Percentiles rank a stretch among this genome's conserved stretches.
Conservation (phyloP, 2,329 filamentous ascomycete species). For the Dactylonectria macrodidyma region DNA sequence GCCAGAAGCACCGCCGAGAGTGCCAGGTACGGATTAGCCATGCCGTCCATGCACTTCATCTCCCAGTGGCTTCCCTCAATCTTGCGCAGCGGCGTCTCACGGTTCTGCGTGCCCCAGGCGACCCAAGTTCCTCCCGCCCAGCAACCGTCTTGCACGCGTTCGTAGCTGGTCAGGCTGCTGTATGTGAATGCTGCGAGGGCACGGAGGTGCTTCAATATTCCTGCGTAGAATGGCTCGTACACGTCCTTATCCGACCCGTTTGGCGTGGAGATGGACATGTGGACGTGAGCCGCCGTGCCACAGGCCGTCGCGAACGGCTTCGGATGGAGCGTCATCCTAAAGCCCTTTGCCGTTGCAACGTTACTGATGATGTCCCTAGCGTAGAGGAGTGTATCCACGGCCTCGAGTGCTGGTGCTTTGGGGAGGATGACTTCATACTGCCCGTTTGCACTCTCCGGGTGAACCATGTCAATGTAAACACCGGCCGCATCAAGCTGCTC, state of each 20-base stretch:
- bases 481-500: slow-evolving; percentile 71
- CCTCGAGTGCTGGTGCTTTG: slow-evolving; percentile 72
- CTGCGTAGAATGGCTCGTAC: slow-evolving; percentile 80
- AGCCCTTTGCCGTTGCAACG: slow-evolving; percentile 72
- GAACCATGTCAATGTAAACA: slow-evolving; percentile 80
- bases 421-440: slow-evolving; percentile 86
- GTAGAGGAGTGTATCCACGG: slow-evolving; percentile 80
- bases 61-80: slow-evolving; percentile 81
- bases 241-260: slow-evolving; percentile 56
- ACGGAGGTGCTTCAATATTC: slow-evolving; percentile 76
- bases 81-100: slow-evolving; percentile 81
- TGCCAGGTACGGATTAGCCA: slow-evolving; percentile 83
- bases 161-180: slow-evolving; percentile 77
- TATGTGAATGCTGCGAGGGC: slow-evolving; percentile 80
- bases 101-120: slow-evolving; percentile 86
- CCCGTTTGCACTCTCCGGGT: slow-evolving; percentile 80
- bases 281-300: slow-evolving; percentile 78
- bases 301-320: slow-evolving; percentile 72
- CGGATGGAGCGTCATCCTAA: slow-evolving; percentile 81
- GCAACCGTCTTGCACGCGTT: slow-evolving; percentile 75
- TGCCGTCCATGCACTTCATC: slow-evolving; percentile 82
- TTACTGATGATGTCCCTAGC: slow-evolving; percentile 78
- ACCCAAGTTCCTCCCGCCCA: slow-evolving; percentile 88
- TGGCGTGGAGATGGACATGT: slow-evolving; percentile 74
- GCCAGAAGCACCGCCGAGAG: slow-evolving; percentile 53